phyloP scores from a whole-genome alignment of 192 early-diverging fungal species.

The Podila clonocystis region DNA sequence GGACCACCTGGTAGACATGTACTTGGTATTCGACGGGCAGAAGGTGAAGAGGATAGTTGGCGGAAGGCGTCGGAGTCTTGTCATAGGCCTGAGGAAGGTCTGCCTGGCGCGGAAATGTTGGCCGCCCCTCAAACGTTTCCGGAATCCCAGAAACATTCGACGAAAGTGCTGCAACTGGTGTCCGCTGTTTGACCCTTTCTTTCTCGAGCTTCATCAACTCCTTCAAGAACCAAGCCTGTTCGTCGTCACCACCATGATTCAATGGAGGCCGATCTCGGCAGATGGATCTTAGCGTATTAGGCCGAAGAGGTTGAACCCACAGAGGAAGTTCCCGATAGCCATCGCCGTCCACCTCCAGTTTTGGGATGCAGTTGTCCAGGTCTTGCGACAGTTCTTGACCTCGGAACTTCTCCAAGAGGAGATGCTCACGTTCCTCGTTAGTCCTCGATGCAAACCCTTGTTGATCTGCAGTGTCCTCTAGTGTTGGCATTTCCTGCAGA shows the following conservation, averaged over 20 bases:
- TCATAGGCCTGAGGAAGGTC: slow-evolving; percentile 4
- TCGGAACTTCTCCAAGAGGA: too few relatives aligned
- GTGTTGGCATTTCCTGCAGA: too few relatives aligned
- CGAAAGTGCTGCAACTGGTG: slow-evolving; percentile 2
- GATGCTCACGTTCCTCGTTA: too few relatives aligned
- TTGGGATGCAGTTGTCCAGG: too few relatives aligned
- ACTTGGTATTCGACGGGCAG: slow-evolving; percentile 29
- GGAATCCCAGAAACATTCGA: neutral
- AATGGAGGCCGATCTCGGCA: neutral
- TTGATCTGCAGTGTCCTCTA: too few relatives aligned
- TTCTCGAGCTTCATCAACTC: slow-evolving; percentile 5
- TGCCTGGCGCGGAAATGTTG: neutral
- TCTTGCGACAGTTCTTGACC: too few relatives aligned
- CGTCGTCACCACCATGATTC: neutral
- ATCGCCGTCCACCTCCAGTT: too few relatives aligned
- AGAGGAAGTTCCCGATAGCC: too few relatives aligned
- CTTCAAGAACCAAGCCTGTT: neutral
- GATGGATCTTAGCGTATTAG: neutral
- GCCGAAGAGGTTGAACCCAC: neutral
- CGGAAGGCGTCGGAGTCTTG: slow-evolving; percentile 8
- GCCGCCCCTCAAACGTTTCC: slow-evolving; percentile 1
- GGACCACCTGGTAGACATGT: slow-evolving; percentile 30
- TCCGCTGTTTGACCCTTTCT: neutral
- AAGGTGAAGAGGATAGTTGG: slow-evolving; percentile 18
- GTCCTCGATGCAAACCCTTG: too few relatives aligned